A percentile compares a stretch with the other conserved stretches of the same genome.
Evolutionary conservation across 176 grass and related monocot species (phyloP).

Genomic region (Lolium multiflorum): DNA sequence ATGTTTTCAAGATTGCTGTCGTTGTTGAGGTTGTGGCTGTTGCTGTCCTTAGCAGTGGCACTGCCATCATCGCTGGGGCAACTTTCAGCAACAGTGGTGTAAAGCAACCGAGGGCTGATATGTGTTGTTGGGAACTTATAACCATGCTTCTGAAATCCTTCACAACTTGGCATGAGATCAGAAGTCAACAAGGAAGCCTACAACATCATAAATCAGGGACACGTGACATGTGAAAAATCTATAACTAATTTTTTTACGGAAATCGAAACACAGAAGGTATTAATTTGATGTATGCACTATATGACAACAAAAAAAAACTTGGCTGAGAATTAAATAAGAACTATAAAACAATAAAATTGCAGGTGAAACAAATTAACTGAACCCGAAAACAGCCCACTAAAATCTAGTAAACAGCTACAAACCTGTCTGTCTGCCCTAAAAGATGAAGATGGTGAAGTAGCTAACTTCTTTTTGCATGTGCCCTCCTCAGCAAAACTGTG

Average conservation of each 20-base stretch:
- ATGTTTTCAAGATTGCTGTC: not conserved
- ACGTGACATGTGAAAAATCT: not conserved
- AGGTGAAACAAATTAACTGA: not conserved
- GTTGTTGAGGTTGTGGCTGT: not conserved
- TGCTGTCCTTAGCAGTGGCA: not conserved
- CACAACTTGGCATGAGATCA: not conserved
- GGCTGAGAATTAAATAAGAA: not conserved
- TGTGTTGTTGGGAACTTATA: not conserved
- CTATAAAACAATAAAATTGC: not conserved
- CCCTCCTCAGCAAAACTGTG: slow-evolving; percentile 10
- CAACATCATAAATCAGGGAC: not conserved
- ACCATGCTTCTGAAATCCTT: slow-evolving; percentile 12
- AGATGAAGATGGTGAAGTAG: slow-evolving; percentile 14
- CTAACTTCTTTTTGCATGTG: slow-evolving; percentile 1
- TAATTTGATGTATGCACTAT: not conserved
- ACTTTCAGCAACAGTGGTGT: not conserved
- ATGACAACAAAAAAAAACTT: not conserved
- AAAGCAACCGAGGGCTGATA: slow-evolving; percentile 18
- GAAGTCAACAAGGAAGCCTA: not conserved
- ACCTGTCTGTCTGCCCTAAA: not conserved
- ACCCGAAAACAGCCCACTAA: not conserved
- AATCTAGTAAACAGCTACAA: not conserved
- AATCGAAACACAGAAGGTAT: not conserved
- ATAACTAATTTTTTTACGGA: not conserved
- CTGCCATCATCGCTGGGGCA: not conserved